Evolutionary conservation across 768 basidiomycete species (phyloP).

Genomic region (Suillus bovinus): DNA sequence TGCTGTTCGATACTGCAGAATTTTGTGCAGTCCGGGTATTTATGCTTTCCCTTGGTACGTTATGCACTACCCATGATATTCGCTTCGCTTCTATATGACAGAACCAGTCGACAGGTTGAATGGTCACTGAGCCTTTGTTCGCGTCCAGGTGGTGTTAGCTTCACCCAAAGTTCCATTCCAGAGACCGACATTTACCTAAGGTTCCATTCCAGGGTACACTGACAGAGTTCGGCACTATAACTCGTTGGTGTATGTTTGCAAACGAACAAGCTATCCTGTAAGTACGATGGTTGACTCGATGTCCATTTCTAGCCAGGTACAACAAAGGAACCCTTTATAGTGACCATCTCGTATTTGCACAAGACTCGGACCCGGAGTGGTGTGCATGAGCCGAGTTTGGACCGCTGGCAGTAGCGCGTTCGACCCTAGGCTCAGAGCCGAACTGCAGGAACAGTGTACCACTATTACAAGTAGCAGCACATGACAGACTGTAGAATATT

Average conservation of each 20-base stretch:
- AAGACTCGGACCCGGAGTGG: too few relatives aligned
- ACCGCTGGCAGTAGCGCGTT: too few relatives aligned
- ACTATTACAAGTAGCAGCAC: not conserved
- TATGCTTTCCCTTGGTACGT: not conserved
- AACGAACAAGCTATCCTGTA: not conserved
- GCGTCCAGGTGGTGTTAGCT: not conserved
- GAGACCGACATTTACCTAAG: not conserved
- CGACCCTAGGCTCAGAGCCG: not conserved
- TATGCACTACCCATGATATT: not conserved
- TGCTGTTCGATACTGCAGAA: not conserved
- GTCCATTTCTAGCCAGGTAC: not conserved
- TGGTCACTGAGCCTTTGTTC: slow-evolving; percentile 1
- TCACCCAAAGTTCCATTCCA: not conserved
- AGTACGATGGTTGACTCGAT: not conserved
- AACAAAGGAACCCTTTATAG: not conserved
- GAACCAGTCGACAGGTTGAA: not conserved
- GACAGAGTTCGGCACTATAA: not conserved
- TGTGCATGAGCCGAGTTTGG: not conserved
- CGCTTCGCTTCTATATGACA: not conserved
- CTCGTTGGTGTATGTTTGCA: not conserved
- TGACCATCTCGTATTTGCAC: not conserved
- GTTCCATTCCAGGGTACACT: not conserved
- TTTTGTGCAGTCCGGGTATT: not conserved
- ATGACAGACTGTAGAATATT: not conserved
- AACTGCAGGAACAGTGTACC: not conserved